Base-by-base conservation (phyloP, 345 rosid species). In the Dipteronia sinensis region DNA sequence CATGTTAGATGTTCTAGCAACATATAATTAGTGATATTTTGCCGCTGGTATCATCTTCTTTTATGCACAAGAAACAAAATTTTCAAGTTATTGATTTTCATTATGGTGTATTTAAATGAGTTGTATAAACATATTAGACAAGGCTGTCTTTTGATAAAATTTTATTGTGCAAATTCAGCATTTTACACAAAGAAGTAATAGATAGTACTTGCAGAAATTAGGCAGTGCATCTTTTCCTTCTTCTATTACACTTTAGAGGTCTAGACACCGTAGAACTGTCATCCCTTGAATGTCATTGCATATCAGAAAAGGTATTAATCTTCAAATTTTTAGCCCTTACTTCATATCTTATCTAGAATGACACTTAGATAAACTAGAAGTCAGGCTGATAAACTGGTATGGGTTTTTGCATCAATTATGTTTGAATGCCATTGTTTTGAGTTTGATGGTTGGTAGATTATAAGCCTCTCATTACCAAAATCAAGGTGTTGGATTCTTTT, bases 41-140 rank as follows among this genome's bases (percentile, higher is more conserved):
- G 65, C 65, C 5, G 47, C 75, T 71, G 29, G 49, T 71, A 17
- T 55, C 49, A 71, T 31, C 65, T 71, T 11, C 53, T 23, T 72
- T 22, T 23, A n/a, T 38, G 19, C 20, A 9, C 6, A 2, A 34
- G 38, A 34, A 34, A 34, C 38, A 4, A 34, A 34, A 34, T 4
- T 4, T 5, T 34, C 38, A 34, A 34, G 19, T 34, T 10, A 13
- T 44, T 1, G 40, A 65, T 38, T 73, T 58, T 23, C 58, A 23
- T 9, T 16, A 22, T 4, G 58, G 15, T 27, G 25, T 63, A 10
- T 29, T 17, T 46, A 64, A 63, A 10, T 74, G 19, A 46, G 19
- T 47, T 49, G 27, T 8, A 46, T 29, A 8, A 10, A 15, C n/a
- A 15, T 40, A 8, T 59, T 58, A 40, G 47, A 15, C 53, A n/a